Percentiles rank a stretch among this genome's conserved stretches.
Evolutionary conservation across 495 filamentous ascomycete species (phyloP).

Genomic region (Aspergillus haitiensis): DNA sequence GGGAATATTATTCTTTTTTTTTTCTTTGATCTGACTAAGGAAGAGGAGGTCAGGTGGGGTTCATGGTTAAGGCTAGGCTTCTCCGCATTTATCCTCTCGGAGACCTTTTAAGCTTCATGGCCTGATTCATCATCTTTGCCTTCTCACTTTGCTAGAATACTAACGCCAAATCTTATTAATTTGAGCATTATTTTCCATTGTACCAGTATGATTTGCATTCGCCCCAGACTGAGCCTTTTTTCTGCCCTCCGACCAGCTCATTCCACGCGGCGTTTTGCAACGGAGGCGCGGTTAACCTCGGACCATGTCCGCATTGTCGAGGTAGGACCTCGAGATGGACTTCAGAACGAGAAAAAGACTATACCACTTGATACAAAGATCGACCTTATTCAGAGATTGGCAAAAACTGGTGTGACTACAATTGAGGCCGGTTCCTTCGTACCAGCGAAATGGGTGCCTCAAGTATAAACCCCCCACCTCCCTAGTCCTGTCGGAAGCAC

Average conservation of each 20-base stretch:
- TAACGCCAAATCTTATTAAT: not conserved
- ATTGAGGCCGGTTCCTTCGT: conserved; percentile 98
- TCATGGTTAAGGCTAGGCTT: conserved; percentile 17
- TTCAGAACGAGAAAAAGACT: conserved; percentile 90
- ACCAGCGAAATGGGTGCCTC: conserved; percentile 95
- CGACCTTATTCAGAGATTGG: conserved; percentile 74
- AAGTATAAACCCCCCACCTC: conserved; percentile 54
- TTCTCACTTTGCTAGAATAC: not conserved
- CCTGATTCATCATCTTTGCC: conserved; percentile 7
- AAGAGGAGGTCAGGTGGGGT: conserved; percentile 23
- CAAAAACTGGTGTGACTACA: conserved; percentile 78
- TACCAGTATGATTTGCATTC: conserved; percentile 29
- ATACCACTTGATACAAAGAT: conserved; percentile 84
- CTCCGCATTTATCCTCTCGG: conserved; percentile 27
- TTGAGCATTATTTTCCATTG: not conserved
- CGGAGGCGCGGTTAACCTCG: conserved; percentile 51
- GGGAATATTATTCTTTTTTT: conserved; percentile 17
- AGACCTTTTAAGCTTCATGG: conserved; percentile 7
- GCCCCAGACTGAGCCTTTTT: conserved; percentile 30
- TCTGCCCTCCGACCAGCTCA: conserved; percentile 35
- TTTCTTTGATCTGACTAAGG: conserved; percentile 10
- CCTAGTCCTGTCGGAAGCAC: not conserved
- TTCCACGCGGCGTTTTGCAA: conserved; percentile 38
- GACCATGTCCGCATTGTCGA: conserved; percentile 74
- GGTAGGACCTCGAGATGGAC: conserved; percentile 89